Evolutionary conservation across 768 basidiomycete species (phyloP).

Genomic region (Lepiota brunneoincarnata): DNA sequence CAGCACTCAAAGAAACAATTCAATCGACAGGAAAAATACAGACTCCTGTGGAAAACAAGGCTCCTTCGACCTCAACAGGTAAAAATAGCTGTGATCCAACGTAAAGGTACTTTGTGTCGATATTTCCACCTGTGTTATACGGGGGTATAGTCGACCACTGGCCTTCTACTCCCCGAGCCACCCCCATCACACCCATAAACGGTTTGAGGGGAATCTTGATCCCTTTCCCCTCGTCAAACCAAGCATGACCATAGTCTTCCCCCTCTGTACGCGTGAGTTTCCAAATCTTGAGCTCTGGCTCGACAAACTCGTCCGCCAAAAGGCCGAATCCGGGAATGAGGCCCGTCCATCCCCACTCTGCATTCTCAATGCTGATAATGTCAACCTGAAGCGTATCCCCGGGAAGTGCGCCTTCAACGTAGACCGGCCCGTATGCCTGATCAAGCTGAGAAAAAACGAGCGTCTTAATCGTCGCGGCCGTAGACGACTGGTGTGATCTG

Average conservation of each 20-base stretch:
- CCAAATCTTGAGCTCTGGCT: slow-evolving; percentile 55
- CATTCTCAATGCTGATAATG: slow-evolving; percentile 48
- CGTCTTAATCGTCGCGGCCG: slow-evolving; percentile 29
- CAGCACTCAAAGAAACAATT: background rate
- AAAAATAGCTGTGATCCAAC: slow-evolving; percentile 57
- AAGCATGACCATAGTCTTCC: slow-evolving; percentile 29
- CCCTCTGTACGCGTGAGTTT: slow-evolving; percentile 29
- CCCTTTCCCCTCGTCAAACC: slow-evolving; percentile 44
- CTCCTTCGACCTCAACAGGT: slow-evolving; percentile 58
- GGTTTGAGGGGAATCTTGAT: slow-evolving; percentile 52
- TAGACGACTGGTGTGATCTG: slow-evolving; percentile 48
- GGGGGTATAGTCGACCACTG: slow-evolving; percentile 63
- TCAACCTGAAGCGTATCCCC: slow-evolving; percentile 64
- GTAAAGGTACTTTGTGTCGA: slow-evolving; percentile 56
- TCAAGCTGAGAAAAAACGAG: slow-evolving; percentile 48
- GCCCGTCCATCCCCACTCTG: slow-evolving; percentile 64
- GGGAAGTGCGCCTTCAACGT: slow-evolving; percentile 46
- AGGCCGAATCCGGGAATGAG: slow-evolving; percentile 59
- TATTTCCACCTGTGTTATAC: slow-evolving; percentile 57
- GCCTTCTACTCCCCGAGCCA: slow-evolving; percentile 47
- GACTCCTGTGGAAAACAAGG: slow-evolving; percentile 60
- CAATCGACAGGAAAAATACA: slow-evolving; percentile 17
- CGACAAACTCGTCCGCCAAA: slow-evolving; percentile 51
- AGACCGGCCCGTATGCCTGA: slow-evolving; percentile 61
- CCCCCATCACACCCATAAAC: slow-evolving; percentile 66